A percentile compares a stretch with the other conserved stretches of the same genome.
Evolutionary conservation across 2,329 filamentous ascomycete species (phyloP).

Genomic region (Aspergillus oerlinghausenensis): DNA sequence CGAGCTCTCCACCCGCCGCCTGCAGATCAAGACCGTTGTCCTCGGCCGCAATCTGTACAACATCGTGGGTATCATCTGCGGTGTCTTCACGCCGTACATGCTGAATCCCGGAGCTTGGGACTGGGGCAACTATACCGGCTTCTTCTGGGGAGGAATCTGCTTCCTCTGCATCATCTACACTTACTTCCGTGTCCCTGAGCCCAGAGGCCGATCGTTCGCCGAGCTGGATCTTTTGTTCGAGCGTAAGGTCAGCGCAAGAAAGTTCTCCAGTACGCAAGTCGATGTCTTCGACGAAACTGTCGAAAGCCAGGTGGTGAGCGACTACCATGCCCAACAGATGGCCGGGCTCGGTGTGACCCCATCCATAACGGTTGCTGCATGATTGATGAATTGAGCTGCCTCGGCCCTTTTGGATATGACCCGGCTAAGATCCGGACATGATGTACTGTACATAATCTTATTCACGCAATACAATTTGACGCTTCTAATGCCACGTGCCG

Average conservation of each 20-base stretch:
- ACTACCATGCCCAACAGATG: constrained; percentile 41
- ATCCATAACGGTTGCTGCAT: constrained; percentile 25
- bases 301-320: constrained; percentile 23
- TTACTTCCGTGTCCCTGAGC: constrained; percentile 77
- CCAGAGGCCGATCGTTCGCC: constrained; percentile 73
- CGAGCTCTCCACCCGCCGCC: constrained; percentile 73
- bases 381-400: neutral
- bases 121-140: constrained; percentile 82
- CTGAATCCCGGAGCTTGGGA: constrained; percentile 82
- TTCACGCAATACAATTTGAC: neutral
- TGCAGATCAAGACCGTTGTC: constrained; percentile 89
- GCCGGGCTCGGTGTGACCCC: constrained; percentile 51
- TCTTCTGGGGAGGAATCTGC: constrained; percentile 82
- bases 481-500: neutral
- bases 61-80: constrained; percentile 74
- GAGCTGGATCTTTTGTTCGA: constrained; percentile 85
- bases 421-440: neutral
- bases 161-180: constrained; percentile 77
- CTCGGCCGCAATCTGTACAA: constrained; percentile 79
- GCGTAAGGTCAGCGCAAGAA: constrained; percentile 62
- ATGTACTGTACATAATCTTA: neutral
- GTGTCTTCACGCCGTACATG: constrained; percentile 86
- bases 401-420: neutral
- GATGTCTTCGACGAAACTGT: constrained; percentile 50
- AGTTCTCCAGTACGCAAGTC: constrained; percentile 59